Conservation (phyloP, 2,329 filamentous ascomycete species). For the Neofusicoccum laricinum region DNA sequence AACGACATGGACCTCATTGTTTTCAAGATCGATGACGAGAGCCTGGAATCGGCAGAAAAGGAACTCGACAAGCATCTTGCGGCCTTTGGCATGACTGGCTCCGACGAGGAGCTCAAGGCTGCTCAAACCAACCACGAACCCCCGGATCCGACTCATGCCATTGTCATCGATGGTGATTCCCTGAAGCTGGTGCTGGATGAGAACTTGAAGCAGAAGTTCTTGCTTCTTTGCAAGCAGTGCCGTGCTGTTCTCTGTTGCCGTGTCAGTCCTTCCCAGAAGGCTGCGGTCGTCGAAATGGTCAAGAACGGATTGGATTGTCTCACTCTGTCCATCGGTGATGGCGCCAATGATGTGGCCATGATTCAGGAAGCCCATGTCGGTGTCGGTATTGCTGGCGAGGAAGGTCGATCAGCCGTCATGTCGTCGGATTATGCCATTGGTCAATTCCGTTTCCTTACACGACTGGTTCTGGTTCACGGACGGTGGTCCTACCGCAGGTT, state of each 20-base stretch:
- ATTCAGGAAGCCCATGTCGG: constrained; percentile 97
- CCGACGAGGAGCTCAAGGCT: constrained; percentile 75
- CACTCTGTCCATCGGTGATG: constrained; percentile 89
- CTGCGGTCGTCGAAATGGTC: constrained; percentile 93
- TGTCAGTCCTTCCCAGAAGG: constrained; percentile 95
- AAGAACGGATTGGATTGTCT: constrained; percentile 94
- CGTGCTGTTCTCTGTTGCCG: constrained; percentile 94
- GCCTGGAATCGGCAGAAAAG: constrained; percentile 59
- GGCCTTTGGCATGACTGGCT: constrained; percentile 75
- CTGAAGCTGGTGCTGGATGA: constrained; percentile 85
- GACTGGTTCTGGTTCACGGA: constrained; percentile 84
- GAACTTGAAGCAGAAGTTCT: constrained; percentile 81
- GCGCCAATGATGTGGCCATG: constrained; percentile 96
- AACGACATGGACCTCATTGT: constrained; percentile 98
- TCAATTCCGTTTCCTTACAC: constrained; percentile 84
- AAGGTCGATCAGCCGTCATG: constrained; percentile 92
- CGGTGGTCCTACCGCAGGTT: constrained; percentile 95
- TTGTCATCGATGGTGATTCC: constrained; percentile 93
- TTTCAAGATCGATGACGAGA: constrained; percentile 78
- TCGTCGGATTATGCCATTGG: constrained; percentile 94
- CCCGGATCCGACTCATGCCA: constrained; percentile 81
- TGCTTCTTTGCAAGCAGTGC: constrained; percentile 95
- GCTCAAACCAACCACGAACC: constrained; percentile 83
- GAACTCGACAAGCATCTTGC: constrained; percentile 72
- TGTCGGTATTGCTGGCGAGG: constrained; percentile 89